A percentile compares a stretch with the other conserved stretches of the same genome.
Conservation (phyloP, 345 rosid species). For the Citrus australasica region DNA sequence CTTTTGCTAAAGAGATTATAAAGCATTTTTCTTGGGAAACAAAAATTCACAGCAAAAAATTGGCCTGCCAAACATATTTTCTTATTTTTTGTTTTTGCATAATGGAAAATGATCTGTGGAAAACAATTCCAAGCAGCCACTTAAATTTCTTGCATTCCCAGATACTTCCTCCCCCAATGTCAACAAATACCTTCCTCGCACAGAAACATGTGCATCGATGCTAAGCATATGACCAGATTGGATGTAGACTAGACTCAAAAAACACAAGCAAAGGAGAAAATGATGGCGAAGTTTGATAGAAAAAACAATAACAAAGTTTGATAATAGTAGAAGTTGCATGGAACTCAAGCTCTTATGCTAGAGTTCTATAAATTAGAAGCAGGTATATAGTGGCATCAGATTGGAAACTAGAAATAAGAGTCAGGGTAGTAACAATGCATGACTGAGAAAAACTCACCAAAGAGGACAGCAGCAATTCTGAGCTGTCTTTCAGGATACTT, state of each 20-base stretch:
- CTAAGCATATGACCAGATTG: neutral
- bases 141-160: neutral
- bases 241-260: neutral
- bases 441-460: constrained; percentile 54
- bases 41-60: too few relatives aligned
- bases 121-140: too few relatives aligned
- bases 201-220: neutral
- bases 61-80: too few relatives aligned
- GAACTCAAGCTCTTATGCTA: neutral
- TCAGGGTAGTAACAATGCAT: neutral
- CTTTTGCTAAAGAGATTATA: too few relatives aligned
- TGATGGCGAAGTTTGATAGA: neutral
- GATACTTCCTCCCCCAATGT: neutral
- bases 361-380: neutral
- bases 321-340: neutral
- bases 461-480: constrained; percentile 83
- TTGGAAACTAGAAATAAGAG: neutral
- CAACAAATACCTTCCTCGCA: neutral
- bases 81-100: too few relatives aligned
- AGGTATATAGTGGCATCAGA: neutral
- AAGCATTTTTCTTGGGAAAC: too few relatives aligned
- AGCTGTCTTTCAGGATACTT: constrained; percentile 97
- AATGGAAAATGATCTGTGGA: too few relatives aligned
- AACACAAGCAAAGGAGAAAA: neutral
- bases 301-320: neutral